Evolutionary conservation across 2,329 filamentous ascomycete genomes (phyloP), one percentile per base, ranked within the genome.

Genomic region (Hirsutella thompsonii): DNA sequence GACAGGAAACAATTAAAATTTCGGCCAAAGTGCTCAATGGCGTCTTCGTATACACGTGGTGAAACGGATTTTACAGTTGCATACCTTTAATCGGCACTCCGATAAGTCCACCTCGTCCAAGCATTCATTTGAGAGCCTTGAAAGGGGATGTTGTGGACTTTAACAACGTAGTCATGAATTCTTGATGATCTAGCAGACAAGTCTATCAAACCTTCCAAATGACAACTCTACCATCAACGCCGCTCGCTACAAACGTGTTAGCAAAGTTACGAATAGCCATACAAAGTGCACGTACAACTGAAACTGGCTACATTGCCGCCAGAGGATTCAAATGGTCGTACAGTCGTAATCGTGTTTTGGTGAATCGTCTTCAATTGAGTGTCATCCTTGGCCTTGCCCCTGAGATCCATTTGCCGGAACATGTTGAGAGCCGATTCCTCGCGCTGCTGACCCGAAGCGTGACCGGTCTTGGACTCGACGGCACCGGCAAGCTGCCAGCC

Each of bases 361-460:
- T 98, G 92, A 37, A 92, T 79, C 10, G 92, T 96, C 67, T 87
- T 92, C 52, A 98, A 72, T 67, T 94, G 85, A 4, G 89, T 95
- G 59, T 96, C 89, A 55, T 94, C 88, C 57, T 86, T 86, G 42
- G 72, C 69, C 65, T 94, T 94, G 47, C 92, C 92, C 72, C 92
- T 94, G 49, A 98, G 72, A 63, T 98, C 92, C 92, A 98, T 96
- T 68, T 95, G 89, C 55, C 80, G 79, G 68, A 98, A 98, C 87
- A 96, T 94, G 64, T 96, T 94, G 60, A 95, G 69, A 20, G 92
- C 92, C 49, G 84, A 92, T 61, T 96, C 92, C 63, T 96, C 92
- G 26, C 83, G 74, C 44, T 69, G 67, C 42, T 76, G 74, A 43
- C 73, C 79, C 42, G 70, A 60, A 34, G 75, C 81, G 5, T 72